phyloP scores from a whole-genome alignment of 2,329 filamentous ascomycete species.

The Colletotrichum tanaceti region DNA sequence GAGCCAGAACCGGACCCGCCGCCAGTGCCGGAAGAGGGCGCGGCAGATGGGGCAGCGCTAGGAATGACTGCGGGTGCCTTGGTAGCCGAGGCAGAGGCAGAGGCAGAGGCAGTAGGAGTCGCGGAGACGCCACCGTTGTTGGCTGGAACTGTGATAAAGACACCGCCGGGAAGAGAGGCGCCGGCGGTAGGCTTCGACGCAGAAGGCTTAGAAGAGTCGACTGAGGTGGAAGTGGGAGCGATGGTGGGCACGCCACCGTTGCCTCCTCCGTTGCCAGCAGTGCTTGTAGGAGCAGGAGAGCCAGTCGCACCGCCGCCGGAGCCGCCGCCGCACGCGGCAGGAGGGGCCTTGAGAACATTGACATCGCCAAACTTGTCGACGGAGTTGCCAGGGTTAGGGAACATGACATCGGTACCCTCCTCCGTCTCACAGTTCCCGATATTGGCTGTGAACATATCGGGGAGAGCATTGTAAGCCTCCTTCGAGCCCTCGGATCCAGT shows the following conservation, averaged over 20 bases:
- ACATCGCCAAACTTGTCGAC: constrained; percentile 11
- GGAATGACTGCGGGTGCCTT: constrained; percentile 36
- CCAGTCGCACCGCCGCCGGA: neutral
- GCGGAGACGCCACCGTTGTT: constrained; percentile 38
- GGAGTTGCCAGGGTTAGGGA: constrained; percentile 7
- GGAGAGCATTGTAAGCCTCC: constrained; percentile 70
- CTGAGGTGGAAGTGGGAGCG: constrained; percentile 41
- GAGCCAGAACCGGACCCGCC: constrained; percentile 40
- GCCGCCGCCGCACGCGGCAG: neutral
- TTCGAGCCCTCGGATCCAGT: constrained; percentile 63
- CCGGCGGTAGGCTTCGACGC: constrained; percentile 18
- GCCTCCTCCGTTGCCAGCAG: neutral
- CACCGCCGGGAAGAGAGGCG: constrained; percentile 50
- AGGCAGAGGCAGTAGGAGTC: constrained; percentile 40
- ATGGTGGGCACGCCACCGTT: constrained; percentile 28
- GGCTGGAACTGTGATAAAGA: constrained; percentile 53
- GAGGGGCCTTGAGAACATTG: neutral
- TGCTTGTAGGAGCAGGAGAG: rapidly evolving
- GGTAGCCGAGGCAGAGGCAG: constrained; percentile 27
- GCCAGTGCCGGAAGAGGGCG: constrained; percentile 33
- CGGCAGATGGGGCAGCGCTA: constrained; percentile 26
- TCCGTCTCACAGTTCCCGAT: constrained; percentile 63
- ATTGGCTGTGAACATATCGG: constrained; percentile 82
- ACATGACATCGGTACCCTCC: constrained; percentile 36
- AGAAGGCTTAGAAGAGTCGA: constrained; percentile 29